Base-by-base conservation (phyloP, 805 yeast species). In the Clavispora phyllophila region DNA sequence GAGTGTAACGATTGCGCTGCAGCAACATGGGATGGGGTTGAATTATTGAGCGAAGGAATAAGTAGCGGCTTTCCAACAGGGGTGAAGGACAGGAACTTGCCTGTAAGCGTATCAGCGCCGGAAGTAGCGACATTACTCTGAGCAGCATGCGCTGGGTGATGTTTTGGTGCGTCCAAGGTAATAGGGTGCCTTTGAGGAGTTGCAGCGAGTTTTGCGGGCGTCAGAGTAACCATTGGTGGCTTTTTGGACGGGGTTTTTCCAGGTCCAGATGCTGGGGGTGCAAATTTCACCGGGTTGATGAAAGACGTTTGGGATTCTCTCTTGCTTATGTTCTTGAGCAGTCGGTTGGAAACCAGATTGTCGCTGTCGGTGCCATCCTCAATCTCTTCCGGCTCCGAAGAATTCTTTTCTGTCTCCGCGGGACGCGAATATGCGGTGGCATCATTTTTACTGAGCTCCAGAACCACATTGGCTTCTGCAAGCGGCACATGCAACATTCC, bases 401-500 rank as follows among this genome's bases (percentile, higher is more conserved):
- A 20, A n/a, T 14, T 28, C 12, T 13, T 13, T 2, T 25, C 28
- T 3, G 31, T 9, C 9, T 27, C 31, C 10, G 27, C 34, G 19
- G 35, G 19, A 7, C 40, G 40, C 20, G 28, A 20, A 10, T 31
- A 47, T 9, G 36, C 32, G 27, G 41, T 37, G 13, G 36, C 15
- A 31, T 42, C 42, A 17, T 40, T 41, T 12, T 28, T 41, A 15
- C 43, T 39, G 12, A 32, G 36, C 14, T 31, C 35, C 20, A 42
- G 15, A 17, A 9, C 22, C 5, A 33, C 18, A 5, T 15, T 20
- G 5, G 40, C 15, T 10, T 32, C 29, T 5, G 37, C 36, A 6
- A 57, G 50, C 1, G 74, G 73, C 14, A 58, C 53, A 26, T 48
- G 57, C 23, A 69, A 56, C 75, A 69, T 69, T 4, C 75, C 75